Conservation (phyloP, 768 basidiomycete species). For the Termitomyces sp. region DNA sequence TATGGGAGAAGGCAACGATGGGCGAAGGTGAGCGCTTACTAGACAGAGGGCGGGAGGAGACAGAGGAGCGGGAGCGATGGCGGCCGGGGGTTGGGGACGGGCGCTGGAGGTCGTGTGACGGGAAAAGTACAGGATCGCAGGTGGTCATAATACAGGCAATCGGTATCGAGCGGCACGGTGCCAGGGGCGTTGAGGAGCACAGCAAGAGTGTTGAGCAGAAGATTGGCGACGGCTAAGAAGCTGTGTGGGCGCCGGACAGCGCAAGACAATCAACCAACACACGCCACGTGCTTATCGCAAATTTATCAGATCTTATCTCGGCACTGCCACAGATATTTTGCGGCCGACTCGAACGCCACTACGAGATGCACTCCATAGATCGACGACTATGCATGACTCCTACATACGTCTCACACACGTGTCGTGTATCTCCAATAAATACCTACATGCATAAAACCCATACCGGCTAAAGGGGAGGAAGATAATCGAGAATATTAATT, state of each 20-base stretch:
- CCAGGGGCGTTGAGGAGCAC: constrained; percentile 1
- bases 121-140: constrained; percentile 17
- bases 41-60: constrained; percentile 19
- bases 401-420: too few species aligned
- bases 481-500: too few species aligned
- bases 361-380: too few species aligned
- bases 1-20: constrained; percentile 40
- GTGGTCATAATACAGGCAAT: constrained; percentile 20
- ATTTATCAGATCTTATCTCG: not conserved
- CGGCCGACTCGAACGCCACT: too few species aligned
- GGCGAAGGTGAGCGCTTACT: constrained; percentile 48
- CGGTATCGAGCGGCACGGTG: not conserved
- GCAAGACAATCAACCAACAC: constrained; percentile 4
- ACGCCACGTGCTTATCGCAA: constrained; percentile 10
- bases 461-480: too few species aligned
- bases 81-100: constrained; percentile 15
- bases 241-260: not conserved
- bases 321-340: not conserved
- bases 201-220: constrained; percentile 1
- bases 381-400: too few species aligned
- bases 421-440: too few species aligned
- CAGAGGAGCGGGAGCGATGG: constrained; percentile 20
- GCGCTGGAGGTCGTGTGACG: constrained; percentile 19
- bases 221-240: not conserved
- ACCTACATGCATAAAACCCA: too few species aligned